Evolutionary conservation across 176 grass and related monocot species (phyloP), one percentile per base, ranked within the genome.

Genomic region (Olyra latifolia): DNA sequence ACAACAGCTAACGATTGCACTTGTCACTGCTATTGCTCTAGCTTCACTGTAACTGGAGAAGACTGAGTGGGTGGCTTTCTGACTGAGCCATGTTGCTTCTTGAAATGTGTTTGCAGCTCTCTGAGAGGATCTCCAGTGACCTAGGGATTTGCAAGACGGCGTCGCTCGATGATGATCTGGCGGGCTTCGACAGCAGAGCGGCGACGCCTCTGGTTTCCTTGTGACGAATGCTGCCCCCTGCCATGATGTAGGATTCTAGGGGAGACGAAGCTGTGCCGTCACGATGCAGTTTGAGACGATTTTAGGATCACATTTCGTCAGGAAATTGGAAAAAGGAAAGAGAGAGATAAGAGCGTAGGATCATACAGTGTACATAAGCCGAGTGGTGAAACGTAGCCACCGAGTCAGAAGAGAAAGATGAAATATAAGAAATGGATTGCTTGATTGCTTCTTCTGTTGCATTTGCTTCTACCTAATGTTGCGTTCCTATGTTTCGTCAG

Each of bases 121-220:
- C 90, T 44, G 56, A 85, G 20, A 89, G 56, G 71, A 69, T 98
- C 30, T 89, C 86, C 47, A n/a, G 46, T 40, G 88, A 93, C 56
- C 62, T 98, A 20, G 84, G 92, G 15, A 62, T 73, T 40, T 68
- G 25, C 60, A 84, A 81, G 30, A 45, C 46, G 4, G 23, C 25
- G 23, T 27, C 24, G 9, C 22, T 44, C 0, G 39, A 71, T 10
- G 20, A 68, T 1, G 69, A 92, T 11, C 62, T 82, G n/a, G 49
- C 40, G 1, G 62, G 70, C 43, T 88, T 90, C 32, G 76, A 77
- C 13, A 69, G 32, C 48, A 54, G 82, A 52, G 48, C 61, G 0
- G 62, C 43, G 23, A 83, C 72, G 4, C 79, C 71, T 66, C 80
- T 90, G 66, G 48, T 79, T 67, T 61, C 87, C 7, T 69, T 91